These are phyloP conservation scores for Athelia sp. DNA, from an alignment of 1,284 basidiomycete genomes.

Conservation along the genomic window DNA sequence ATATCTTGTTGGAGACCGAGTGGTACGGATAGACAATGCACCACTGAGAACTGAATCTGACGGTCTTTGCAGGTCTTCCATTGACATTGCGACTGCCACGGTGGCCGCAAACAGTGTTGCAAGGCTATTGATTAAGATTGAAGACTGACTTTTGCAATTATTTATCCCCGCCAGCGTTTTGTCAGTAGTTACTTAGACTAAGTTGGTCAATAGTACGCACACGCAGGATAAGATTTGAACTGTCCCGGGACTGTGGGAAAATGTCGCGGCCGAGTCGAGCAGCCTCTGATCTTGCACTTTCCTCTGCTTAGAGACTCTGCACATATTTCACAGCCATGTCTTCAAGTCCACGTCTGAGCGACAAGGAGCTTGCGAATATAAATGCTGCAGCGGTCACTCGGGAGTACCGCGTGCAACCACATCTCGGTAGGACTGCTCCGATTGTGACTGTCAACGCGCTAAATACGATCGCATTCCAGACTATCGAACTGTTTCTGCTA, in stretches of 20 bases:
- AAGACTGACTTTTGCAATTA: not conserved
- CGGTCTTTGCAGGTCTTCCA: constrained; percentile 17
- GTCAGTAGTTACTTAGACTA: too few relatives aligned
- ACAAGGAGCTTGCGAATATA: constrained; percentile 75
- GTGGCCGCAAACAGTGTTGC: constrained; percentile 18
- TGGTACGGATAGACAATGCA: constrained; percentile 52
- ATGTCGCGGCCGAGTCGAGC: not conserved
- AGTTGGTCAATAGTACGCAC: too few relatives aligned
- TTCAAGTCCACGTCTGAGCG: constrained; percentile 56
- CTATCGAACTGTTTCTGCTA: constrained; percentile 93
- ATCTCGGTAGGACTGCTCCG: constrained; percentile 70
- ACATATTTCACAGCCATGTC: constrained; percentile 32
- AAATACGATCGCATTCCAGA: constrained; percentile 44
- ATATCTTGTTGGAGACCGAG: constrained; percentile 75
- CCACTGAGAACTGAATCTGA: not conserved
- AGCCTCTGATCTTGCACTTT: not conserved
- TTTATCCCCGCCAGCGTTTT: too few relatives aligned
- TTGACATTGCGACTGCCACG: constrained; percentile 8
- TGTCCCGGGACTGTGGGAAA: constrained; percentile 18
- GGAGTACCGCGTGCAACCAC: constrained; percentile 83
- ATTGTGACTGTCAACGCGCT: not conserved
- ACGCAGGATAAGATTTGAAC: too few relatives aligned
- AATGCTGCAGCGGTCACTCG: constrained; percentile 85
- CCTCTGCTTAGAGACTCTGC: constrained; percentile 8
- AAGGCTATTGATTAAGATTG: not conserved